phyloP scores from a whole-genome alignment of 2,329 filamentous ascomycete species.

The Didymellaceae sp. region DNA sequence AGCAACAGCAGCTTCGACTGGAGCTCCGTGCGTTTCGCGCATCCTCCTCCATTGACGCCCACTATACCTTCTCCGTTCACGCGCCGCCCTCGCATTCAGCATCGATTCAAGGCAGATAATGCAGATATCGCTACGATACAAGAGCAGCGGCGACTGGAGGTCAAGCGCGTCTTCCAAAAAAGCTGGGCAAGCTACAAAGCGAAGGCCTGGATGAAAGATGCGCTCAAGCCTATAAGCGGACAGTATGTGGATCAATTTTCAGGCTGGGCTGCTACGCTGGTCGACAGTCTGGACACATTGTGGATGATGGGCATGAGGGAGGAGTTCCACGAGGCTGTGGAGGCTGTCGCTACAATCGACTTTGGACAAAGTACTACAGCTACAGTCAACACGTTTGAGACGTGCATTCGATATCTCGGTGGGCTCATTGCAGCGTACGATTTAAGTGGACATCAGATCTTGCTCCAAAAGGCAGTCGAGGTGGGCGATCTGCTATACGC shows the following conservation, averaged over 20 bases:
- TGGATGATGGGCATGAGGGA: conserved; percentile 84
- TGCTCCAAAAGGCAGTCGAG: conserved; percentile 78
- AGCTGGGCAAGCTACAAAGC: conserved; percentile 66
- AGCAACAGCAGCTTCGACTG: conserved; percentile 42
- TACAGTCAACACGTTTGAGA: conserved; percentile 91
- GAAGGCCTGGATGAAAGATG: conserved; percentile 69
- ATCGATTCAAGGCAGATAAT: conserved; percentile 31
- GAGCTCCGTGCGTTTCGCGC: conserved; percentile 37
- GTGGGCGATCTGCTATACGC: conserved; percentile 80
- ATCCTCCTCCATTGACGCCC: conserved; percentile 37
- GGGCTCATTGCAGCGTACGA: conserved; percentile 87
- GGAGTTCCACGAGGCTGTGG: conserved; percentile 80
- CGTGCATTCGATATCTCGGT: conserved; percentile 87
- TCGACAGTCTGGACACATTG: conserved; percentile 73
- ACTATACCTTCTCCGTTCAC: conserved; percentile 35
- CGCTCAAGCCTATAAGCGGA: conserved; percentile 64
- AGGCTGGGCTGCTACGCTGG: conserved; percentile 71
- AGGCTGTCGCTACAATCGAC: conserved; percentile 74
- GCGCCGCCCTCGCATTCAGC: conserved; percentile 45
- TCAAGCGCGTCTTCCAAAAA: conserved; percentile 43
- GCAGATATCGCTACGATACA: conserved; percentile 29
- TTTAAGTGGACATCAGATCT: conserved; percentile 73
- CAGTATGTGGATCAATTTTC: conserved; percentile 64
- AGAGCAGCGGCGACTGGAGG: conserved; percentile 31
- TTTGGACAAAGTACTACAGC: conserved; percentile 73